Conservation (phyloP, 1,284 basidiomycete species). For the Microbotryum scabiosae region DNA sequence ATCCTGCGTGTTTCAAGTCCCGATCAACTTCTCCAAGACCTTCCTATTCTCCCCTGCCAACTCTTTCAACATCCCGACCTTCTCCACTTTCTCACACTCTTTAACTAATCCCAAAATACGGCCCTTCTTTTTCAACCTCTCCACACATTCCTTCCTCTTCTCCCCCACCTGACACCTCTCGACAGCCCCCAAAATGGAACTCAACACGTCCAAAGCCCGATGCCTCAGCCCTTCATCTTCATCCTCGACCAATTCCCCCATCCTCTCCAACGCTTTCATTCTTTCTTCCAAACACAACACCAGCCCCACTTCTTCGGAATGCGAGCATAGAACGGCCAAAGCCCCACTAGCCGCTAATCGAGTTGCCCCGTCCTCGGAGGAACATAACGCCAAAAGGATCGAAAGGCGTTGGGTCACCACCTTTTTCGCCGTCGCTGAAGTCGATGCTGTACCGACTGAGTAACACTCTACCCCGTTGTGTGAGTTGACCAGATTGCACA, state of each 20-base stretch:
- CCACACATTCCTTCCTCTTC: conserved; percentile 1
- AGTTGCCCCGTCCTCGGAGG: conserved; percentile 36
- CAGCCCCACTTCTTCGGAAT: conserved; percentile 1
- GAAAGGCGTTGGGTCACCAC: too few relatives aligned
- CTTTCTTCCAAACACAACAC: conserved; percentile 2
- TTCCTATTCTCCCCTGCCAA: too few relatives aligned
- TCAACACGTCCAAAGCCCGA: not conserved
- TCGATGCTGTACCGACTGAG: conserved; percentile 53
- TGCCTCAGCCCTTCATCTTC: not conserved
- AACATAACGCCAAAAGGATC: too few relatives aligned
- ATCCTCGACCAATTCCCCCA: not conserved
- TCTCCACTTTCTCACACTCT: too few relatives aligned
- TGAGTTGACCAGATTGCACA: conserved; percentile 80
- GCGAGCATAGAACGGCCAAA: conserved; percentile 2
- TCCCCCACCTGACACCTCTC: not conserved
- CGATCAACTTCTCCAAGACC: too few relatives aligned
- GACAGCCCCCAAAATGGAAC: not conserved
- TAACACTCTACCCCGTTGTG: conserved; percentile 66
- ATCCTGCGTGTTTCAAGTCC: too few relatives aligned
- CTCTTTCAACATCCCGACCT: too few relatives aligned
- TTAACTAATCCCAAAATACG: too few relatives aligned
- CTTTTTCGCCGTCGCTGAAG: conserved; percentile 1
- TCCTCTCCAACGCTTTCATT: not conserved
- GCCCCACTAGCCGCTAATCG: not conserved
- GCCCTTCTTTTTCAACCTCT: not conserved